Percentiles rank a stretch among this genome's conserved stretches.
These are phyloP conservation scores for Groenewaldozyma tartarivorans DNA, from an alignment of 805 yeast genomes.

Conservation along the genomic window DNA sequence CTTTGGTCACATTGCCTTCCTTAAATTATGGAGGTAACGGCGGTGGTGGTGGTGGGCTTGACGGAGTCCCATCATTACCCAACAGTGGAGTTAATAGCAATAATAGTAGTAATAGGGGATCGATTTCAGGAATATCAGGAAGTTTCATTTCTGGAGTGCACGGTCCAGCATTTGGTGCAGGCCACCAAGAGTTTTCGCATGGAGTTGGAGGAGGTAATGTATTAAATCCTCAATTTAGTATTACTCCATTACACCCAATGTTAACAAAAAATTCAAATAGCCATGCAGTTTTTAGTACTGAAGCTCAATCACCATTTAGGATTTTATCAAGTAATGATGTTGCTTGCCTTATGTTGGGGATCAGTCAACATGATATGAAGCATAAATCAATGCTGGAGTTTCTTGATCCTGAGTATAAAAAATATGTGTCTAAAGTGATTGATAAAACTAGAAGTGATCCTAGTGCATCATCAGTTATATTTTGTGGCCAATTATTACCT, in stretches of 20 bases:
- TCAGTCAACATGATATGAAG: slow-evolving; percentile 52
- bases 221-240: slow-evolving; percentile 23
- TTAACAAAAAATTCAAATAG: slow-evolving; percentile 56
- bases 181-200: neutral
- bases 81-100: neutral
- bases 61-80: neutral
- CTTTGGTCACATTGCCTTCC: neutral
- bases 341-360: slow-evolving; percentile 81
- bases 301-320: slow-evolving; percentile 63
- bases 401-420: neutral
- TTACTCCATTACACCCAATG: slow-evolving; percentile 43
- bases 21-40: neutral
- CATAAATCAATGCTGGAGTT: slow-evolving; percentile 61
- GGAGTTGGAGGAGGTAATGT: neutral
- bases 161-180: neutral
- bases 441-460: neutral
- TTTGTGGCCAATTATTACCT: slow-evolving; percentile 70
- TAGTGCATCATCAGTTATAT: slow-evolving; percentile 21
- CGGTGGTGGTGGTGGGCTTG: neutral
- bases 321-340: slow-evolving; percentile 81
- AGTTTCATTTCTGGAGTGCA: neutral
- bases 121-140: neutral
- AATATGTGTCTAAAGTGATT: neutral
- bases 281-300: slow-evolving; percentile 80
- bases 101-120: neutral